Conservation (phyloP, 2,329 filamentous ascomycete species). For the Colletotrichum sp. region DNA sequence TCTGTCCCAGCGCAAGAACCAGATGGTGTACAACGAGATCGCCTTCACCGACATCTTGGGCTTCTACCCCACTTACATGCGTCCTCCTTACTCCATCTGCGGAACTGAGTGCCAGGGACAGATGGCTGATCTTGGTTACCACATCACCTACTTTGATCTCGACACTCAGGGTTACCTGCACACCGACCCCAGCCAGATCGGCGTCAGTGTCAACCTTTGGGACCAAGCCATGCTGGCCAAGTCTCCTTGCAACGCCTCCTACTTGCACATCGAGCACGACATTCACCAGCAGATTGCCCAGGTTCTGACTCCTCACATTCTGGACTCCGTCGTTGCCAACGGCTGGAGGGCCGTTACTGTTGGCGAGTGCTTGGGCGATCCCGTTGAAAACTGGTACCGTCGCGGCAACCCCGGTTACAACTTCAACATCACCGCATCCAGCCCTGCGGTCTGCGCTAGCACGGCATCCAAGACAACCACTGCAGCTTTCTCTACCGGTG, state of each 20-base stretch:
- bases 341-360: conserved; percentile 42
- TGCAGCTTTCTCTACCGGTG: conserved; percentile 11
- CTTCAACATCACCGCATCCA: conserved; percentile 15
- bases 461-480: neutral
- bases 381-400: conserved; percentile 51
- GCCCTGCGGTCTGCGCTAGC: neutral
- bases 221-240: conserved; percentile 32
- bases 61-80: conserved; percentile 52
- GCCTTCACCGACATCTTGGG: conserved; percentile 48
- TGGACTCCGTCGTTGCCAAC: conserved; percentile 24
- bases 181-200: conserved; percentile 23
- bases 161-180: conserved; percentile 32
- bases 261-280: conserved; percentile 41
- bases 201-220: conserved; percentile 36
- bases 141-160: conserved; percentile 23
- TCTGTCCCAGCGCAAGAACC: conserved; percentile 34
- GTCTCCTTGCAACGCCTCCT: conserved; percentile 28
- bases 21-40: conserved; percentile 51
- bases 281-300: conserved; percentile 47
- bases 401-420: conserved; percentile 25
- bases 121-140: conserved; percentile 18
- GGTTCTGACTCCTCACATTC: conserved; percentile 41
- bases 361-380: conserved; percentile 51
- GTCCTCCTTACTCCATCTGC: conserved; percentile 25
- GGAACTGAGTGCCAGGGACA: conserved; percentile 22